Percentiles rank a stretch among this genome's conserved stretches.
Conservation (phyloP, 108 stramenopile species). For the Cylindrotheca closterium region DNA sequence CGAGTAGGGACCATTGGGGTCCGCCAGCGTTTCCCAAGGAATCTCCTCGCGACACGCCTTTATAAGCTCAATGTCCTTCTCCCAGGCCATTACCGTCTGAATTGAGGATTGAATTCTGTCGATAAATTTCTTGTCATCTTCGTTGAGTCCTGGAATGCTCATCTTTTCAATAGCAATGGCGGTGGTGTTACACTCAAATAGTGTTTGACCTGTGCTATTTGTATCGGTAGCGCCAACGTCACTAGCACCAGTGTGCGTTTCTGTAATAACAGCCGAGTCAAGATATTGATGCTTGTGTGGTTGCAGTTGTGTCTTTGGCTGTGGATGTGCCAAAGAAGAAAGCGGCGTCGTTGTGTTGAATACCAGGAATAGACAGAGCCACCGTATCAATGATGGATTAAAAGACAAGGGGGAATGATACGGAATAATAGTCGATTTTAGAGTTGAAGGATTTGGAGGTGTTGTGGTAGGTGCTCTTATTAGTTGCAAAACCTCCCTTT, state of each 20-base stretch:
- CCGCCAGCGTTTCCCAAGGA: slow-evolving; percentile 46
- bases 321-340: not conserved
- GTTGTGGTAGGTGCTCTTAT: no score
- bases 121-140: slow-evolving; percentile 24
- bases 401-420: no score
- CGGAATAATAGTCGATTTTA: no score
- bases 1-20: slow-evolving; percentile 32
- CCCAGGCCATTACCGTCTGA: slow-evolving; percentile 67
- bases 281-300: not conserved
- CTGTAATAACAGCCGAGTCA: not conserved
- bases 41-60: slow-evolving; percentile 49
- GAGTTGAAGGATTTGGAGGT: no score
- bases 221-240: not conserved
- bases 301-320: not conserved
- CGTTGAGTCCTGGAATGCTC: slow-evolving; percentile 3
- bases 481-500: no score
- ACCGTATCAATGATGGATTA: no score
- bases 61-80: slow-evolving; percentile 45
- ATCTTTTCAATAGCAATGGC: not conserved
- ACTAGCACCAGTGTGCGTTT: not conserved
- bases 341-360: not conserved
- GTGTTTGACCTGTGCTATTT: no score
- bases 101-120: slow-evolving; percentile 25
- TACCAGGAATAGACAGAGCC: not conserved
- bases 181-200: no score